Conservation (phyloP, 176 grass and related monocot species). For the Rhipidocladum racemiflorum region DNA sequence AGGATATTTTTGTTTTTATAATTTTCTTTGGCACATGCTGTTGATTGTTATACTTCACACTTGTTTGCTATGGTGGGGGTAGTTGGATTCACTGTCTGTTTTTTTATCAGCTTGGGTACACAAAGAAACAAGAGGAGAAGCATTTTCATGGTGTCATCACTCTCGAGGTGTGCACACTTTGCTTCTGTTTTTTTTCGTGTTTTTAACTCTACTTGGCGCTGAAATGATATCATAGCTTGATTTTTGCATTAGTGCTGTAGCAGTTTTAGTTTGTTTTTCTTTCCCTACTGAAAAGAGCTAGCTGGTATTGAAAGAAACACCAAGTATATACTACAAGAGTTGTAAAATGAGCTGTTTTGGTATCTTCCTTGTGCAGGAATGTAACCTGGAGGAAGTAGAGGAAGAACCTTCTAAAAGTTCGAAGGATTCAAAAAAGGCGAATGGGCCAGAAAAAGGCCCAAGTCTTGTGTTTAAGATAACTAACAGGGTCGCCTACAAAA, state of each 20-base stretch:
- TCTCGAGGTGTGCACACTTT: conserved; percentile 57
- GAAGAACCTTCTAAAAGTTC: conserved; percentile 81
- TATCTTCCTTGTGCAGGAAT: conserved; percentile 56
- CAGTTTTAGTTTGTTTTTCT: not conserved
- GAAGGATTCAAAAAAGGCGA: conserved; percentile 89
- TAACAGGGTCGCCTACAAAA: conserved; percentile 91
- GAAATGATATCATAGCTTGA: not conserved
- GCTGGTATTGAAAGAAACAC: not conserved
- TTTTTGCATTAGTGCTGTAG: not conserved
- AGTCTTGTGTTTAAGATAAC: conserved; percentile 93
- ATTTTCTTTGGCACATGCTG: conserved; percentile 6
- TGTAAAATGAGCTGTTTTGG: not conserved
- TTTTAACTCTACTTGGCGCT: not conserved
- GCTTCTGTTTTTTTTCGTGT: conserved; percentile 14
- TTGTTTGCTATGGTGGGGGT: not conserved
- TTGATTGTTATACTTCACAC: conserved; percentile 14
- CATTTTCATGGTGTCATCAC: conserved; percentile 88
- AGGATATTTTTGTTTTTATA: not conserved
- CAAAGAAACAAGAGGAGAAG: conserved; percentile 88
- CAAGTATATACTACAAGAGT: not conserved
- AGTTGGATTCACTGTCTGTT: conserved; percentile 21
- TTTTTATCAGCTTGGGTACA: conserved; percentile 85
- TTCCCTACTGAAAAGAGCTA: not conserved
- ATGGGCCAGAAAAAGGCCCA: conserved; percentile 69
- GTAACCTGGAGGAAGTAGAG: conserved; percentile 93